Percentiles rank a stretch among this genome's conserved stretches.
phyloP scores from a whole-genome alignment of 176 grass and related monocot species.

The Bothriochloa decipiens region DNA sequence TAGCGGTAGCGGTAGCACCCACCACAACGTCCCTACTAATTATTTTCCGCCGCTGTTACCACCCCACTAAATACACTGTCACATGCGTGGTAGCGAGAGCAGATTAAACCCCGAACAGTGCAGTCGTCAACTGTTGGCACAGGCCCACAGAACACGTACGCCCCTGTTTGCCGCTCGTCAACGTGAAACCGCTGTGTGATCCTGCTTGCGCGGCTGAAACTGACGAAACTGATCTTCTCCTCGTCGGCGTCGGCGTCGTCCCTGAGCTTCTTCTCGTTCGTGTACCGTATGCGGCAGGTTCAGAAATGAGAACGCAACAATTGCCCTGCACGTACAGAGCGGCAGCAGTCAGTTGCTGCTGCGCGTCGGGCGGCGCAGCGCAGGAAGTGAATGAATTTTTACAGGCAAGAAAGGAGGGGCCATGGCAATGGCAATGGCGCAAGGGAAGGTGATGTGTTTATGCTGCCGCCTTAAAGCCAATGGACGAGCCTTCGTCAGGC shows the following conservation, averaged over 20 bases:
- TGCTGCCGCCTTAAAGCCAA: neutral
- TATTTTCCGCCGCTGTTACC: neutral
- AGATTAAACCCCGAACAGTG: neutral
- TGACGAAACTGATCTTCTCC: neutral
- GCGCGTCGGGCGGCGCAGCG: neutral
- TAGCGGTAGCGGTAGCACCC: neutral
- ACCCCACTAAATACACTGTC: constrained; percentile 1
- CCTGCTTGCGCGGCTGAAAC: neutral
- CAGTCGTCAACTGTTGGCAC: neutral
- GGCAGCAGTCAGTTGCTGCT: constrained; percentile 1
- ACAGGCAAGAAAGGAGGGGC: constrained; percentile 18
- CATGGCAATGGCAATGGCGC: too few relatives aligned
- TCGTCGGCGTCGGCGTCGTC: neutral
- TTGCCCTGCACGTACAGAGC: neutral
- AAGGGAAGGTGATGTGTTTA: neutral
- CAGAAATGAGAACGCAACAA: neutral
- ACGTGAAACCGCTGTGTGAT: neutral
- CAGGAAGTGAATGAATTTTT: constrained; percentile 28
- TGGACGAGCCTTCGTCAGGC: neutral
- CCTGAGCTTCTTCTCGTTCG: neutral
- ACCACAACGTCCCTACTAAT: constrained; percentile 1
- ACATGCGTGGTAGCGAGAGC: neutral
- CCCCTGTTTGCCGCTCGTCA: neutral
- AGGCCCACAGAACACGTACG: neutral
- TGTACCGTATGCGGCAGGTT: neutral